Evolutionary conservation across 495 filamentous ascomycete genomes (phyloP), one percentile per base, ranked within the genome.

Genomic region (Evansstolkia leycettana): DNA sequence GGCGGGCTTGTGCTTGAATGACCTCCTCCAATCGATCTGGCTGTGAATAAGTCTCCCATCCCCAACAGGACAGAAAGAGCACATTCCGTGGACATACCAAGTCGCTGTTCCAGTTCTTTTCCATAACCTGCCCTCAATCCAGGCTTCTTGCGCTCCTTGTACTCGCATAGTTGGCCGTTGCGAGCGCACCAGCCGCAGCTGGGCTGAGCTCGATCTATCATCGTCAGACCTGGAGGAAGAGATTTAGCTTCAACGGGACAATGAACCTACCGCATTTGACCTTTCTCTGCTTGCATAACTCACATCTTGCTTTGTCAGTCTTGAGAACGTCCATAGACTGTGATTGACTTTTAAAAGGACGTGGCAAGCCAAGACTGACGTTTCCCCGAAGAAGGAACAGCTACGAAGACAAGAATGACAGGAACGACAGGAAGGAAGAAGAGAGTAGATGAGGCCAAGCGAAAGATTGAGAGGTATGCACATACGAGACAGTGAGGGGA

Each of bases 171-270:
- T 28, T 83, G 78, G 5, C 71, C 70, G 54, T 92, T 92, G 37
- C 83, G 76, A 45, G 66, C 67, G 50, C 86, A 94, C 85, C 86
- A 92, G 29, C 86, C 86, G 56, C 86, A 94, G 38, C 75, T 76
- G 7, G 86, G 86, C 38, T 87, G 83, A 7, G 77, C 72, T 15
- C 84, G 77, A 61, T 90, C 62, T 66, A 44, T 12, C 43, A 6
- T 29, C 4, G 11, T 12, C 8, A 27, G 12, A 34, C 5, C 19
- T 8, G 13, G 25, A 23, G 30, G 46, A 27, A 18, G 27, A 38
- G 31, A 24, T 17, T 17, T 27, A 16, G 19, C n/a, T 25, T 32
- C 12, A 37, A 38, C 29, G 28, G 34, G 14, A 17, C 10, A 18
- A 13, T 23, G 20, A 5, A 42, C 55, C 31, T 60, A 66, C 62